Base-by-base conservation (phyloP, 1,284 basidiomycete species). In the Trametes sp. region DNA sequence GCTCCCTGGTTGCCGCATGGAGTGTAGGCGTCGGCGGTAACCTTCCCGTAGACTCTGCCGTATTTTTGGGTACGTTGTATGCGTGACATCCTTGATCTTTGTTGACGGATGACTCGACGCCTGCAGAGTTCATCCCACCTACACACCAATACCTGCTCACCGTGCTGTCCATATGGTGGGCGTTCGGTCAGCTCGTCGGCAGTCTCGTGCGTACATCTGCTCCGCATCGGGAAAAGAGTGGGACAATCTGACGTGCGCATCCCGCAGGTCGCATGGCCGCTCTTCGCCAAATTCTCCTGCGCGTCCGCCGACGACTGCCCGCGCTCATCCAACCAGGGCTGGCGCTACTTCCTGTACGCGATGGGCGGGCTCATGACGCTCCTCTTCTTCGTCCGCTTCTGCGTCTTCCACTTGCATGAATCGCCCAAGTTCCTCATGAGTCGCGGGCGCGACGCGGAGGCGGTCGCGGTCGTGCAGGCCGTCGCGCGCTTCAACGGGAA, bases 381-480 rank as follows among this genome's bases (percentile, higher is more conserved):
- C 33, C 78, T 90, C 44, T 93, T 86, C 80, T 69, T 84, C 56
- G 73, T 89, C 46, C 89, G 92, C 45, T 91, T 90, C 79, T 84
- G 89, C 73, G 76, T 89, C 54, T 93, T 93, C 79, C 79, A 81
- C 19, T 82, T 94, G 54, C 80, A 87, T 60, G 92, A 94, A 74
- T 88, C 87, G 59, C 91, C 90, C 4, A 91, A 91, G 73, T 93
- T 82, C 74, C 82, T 95, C 31, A 85, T 94, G 73, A 87, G 87
- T 7, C 84, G 87, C 61, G 92, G 92, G 0, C 78, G 80, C 41
- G 92, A 94, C 68, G 83, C 81, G 16, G 85, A 89, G 54, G 93
- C 93, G 0, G 86, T 95, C 26, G 83, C 83, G 19, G 82, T 93
- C 54, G 77, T 95, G 23, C 83, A 88, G 62, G 80, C 81, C 35